phyloP scores from a whole-genome alignment of 2,329 filamentous ascomycete species.

The Emergomyces orientalis region DNA sequence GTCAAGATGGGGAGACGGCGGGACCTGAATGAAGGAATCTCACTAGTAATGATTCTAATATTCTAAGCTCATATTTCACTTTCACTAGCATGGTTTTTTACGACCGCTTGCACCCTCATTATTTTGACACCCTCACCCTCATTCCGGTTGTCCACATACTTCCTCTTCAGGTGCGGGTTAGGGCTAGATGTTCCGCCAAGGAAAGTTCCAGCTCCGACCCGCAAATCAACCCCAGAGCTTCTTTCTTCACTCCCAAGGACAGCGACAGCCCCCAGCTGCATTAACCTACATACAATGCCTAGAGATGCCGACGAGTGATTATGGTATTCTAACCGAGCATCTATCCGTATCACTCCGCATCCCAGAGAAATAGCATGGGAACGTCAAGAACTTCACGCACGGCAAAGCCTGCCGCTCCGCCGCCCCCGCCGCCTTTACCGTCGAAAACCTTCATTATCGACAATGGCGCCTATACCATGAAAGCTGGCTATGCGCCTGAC shows the following conservation, averaged over 20 bases:
- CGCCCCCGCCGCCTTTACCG: constrained; percentile 44
- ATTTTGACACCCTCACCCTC: too few species aligned
- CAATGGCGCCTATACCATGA: constrained; percentile 85
- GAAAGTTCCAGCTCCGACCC: too few species aligned
- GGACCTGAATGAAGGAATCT: too few species aligned
- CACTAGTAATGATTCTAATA: too few species aligned
- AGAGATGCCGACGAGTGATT: neutral
- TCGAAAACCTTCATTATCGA: constrained; percentile 74
- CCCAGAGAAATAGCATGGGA: constrained; percentile 21
- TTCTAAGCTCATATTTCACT: too few species aligned
- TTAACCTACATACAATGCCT: neutral
- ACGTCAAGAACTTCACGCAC: constrained; percentile 29
- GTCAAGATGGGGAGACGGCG: too few species aligned
- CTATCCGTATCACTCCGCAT: neutral
- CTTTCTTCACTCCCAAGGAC: neutral
- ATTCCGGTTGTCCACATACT: too few species aligned
- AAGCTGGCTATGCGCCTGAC: constrained; percentile 64
- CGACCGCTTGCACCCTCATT: too few species aligned
- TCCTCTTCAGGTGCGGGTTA: too few species aligned
- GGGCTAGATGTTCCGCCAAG: too few species aligned
- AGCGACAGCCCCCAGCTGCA: neutral
- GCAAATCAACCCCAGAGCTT: neutral
- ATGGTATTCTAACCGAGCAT: neutral
- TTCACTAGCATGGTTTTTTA: too few species aligned
- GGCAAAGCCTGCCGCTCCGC: constrained; percentile 45